A percentile compares a stretch with the other conserved stretches of the same genome.
phyloP scores from a whole-genome alignment of 768 basidiomycete genomes.

The Leccinum truebloodii region DNA sequence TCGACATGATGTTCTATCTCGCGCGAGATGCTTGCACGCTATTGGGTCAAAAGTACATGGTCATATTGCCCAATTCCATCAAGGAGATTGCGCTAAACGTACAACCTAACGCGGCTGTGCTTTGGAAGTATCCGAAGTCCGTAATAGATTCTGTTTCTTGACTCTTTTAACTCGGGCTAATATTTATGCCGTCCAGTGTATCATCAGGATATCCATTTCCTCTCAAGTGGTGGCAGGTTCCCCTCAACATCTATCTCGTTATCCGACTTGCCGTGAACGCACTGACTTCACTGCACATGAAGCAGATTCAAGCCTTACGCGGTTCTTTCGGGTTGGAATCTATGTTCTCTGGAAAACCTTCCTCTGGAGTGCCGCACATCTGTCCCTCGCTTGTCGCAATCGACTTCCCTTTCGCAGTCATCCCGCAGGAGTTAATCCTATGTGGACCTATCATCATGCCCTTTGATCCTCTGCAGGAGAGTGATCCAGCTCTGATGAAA shows the following conservation, averaged over 20 bases:
- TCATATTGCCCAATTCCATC: constrained; percentile 7
- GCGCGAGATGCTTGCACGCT: constrained; percentile 14
- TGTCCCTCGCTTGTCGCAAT: constrained; percentile 7
- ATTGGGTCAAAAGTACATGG: constrained; percentile 5
- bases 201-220: constrained; percentile 15
- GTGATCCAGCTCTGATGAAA: constrained; percentile 6
- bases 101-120: constrained; percentile 1
- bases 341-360: not conserved
- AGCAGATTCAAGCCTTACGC: not conserved
- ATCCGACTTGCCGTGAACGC: not conserved
- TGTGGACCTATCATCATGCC: constrained; percentile 16
- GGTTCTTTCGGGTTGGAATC: constrained; percentile 4
- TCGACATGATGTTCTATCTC: constrained; percentile 2
- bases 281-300: not conserved
- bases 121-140: constrained; percentile 16
- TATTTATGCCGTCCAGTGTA: not conserved
- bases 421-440: constrained; percentile 6
- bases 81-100: not conserved
- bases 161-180: not conserved
- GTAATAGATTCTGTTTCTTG: not conserved
- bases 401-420: constrained; percentile 6
- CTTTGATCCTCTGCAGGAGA: constrained; percentile 11
- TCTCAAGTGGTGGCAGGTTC: constrained; percentile 21
- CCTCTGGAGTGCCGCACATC: constrained; percentile 1
- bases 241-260: constrained; percentile 10